Percentiles rank a stretch among this genome's conserved stretches.
These are phyloP conservation scores for Microsporum canis DNA, from an alignment of 2,329 filamentous ascomycete genomes.

Conservation along the genomic window DNA sequence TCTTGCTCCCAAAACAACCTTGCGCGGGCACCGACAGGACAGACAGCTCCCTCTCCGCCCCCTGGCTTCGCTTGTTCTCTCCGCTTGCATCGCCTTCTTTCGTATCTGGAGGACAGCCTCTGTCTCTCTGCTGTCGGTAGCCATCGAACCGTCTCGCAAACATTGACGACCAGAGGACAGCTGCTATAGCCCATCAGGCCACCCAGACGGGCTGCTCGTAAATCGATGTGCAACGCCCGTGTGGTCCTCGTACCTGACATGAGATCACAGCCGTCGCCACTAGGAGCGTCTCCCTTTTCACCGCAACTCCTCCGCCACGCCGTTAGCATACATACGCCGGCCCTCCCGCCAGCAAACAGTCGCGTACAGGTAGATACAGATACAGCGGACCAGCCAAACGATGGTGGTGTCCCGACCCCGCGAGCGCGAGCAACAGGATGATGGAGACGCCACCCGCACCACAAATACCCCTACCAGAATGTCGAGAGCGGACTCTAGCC, in stretches of 20 bases:
- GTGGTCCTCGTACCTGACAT: slow-evolving; percentile 15
- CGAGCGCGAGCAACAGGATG: slow-evolving; percentile 20
- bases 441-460: slow-evolving; percentile 27
- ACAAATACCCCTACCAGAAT: slow-evolving; percentile 29
- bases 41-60: background rate
- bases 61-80: background rate
- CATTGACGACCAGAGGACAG: background rate
- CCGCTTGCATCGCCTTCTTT: background rate
- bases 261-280: slow-evolving; percentile 8
- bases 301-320: slow-evolving; percentile 7
- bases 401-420: slow-evolving; percentile 31
- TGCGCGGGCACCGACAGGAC: background rate
- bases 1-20: background rate
- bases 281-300: slow-evolving; percentile 14
- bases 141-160: background rate
- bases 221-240: background rate
- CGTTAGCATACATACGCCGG: background rate
- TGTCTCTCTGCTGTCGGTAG: background rate
- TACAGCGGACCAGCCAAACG: background rate
- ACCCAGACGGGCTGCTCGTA: background rate
- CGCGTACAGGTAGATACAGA: slow-evolving; percentile 8
- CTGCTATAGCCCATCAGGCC: background rate
- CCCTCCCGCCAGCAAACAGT: slow-evolving; percentile 13
- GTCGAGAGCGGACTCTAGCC: slow-evolving; percentile 31
- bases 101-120: background rate